These are phyloP conservation scores for Rosa multiflora DNA, from an alignment of 306 rosid species.

Conservation along the genomic window DNA sequence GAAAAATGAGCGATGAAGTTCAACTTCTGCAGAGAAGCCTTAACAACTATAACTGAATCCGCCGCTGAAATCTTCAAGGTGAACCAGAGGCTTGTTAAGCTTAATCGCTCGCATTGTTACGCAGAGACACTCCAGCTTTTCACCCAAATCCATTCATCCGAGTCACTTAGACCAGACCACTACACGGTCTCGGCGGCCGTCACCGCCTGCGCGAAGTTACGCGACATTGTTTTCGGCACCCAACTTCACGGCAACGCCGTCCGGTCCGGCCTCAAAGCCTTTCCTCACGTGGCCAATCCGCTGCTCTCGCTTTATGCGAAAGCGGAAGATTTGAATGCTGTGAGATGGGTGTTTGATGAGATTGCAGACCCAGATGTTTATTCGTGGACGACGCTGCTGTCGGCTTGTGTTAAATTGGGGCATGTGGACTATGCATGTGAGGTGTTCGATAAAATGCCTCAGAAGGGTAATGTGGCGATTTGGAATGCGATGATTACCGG, in stretches of 20 bases:
- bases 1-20: constrained; percentile 25
- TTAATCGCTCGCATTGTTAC: constrained; percentile 41
- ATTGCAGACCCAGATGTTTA: constrained; percentile 50
- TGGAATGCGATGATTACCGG: constrained; percentile 84
- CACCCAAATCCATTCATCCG: constrained; percentile 48
- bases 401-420: constrained; percentile 51
- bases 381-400: constrained; percentile 72
- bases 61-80: constrained; percentile 35
- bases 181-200: constrained; percentile 62
- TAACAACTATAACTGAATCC: constrained; percentile 15
- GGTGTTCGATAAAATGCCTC: constrained; percentile 54
- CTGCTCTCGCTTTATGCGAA: constrained; percentile 64
- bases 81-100: constrained; percentile 46
- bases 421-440: constrained; percentile 38
- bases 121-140: constrained; percentile 47
- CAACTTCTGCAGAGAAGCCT: constrained; percentile 6
- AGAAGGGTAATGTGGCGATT: constrained; percentile 36
- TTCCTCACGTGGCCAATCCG: constrained; percentile 61
- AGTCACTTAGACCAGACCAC: constrained; percentile 49
- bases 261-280: constrained; percentile 45
- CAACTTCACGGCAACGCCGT: constrained; percentile 59
- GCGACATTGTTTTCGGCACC: constrained; percentile 35
- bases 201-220: constrained; percentile 47
- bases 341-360: constrained; percentile 37
- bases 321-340: constrained; percentile 40